Conservation (phyloP, 495 filamentous ascomycete species). For the Penicillium lividum region DNA sequence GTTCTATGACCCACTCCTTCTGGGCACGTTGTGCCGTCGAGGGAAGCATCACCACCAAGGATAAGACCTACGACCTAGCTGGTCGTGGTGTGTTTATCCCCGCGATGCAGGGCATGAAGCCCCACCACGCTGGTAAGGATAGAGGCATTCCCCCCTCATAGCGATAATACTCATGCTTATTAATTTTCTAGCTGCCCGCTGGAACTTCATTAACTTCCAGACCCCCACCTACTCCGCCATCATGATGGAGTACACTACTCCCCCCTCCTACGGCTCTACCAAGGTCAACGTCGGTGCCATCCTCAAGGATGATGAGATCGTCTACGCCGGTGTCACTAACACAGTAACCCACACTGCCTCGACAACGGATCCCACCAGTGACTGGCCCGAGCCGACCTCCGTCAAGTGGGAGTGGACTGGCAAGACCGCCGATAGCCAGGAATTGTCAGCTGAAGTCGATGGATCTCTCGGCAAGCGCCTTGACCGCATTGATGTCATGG, state of each 20-base stretch:
- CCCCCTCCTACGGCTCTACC: conserved; percentile 92
- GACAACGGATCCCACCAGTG: conserved; percentile 70
- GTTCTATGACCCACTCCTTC: conserved; percentile 84
- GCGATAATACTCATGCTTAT: conserved; percentile 1
- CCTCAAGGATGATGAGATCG: conserved; percentile 74
- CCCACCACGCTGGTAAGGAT: conserved; percentile 80
- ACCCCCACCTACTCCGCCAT: conserved; percentile 80
- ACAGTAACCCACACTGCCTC: conserved; percentile 65
- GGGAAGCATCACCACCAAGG: conserved; percentile 81
- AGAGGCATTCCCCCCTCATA: background rate
- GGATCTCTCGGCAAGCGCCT: conserved; percentile 66
- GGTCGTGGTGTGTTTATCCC: conserved; percentile 76
- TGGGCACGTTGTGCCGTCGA: conserved; percentile 85
- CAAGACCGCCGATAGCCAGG: conserved; percentile 72
- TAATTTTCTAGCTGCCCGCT: conserved; percentile 65
- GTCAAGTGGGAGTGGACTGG: conserved; percentile 79
- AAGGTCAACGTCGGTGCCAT: conserved; percentile 81
- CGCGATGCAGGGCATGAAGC: conserved; percentile 97
- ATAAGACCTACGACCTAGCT: conserved; percentile 77
- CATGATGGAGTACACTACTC: conserved; percentile 96
- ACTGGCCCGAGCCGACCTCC: conserved; percentile 83
- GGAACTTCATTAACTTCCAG: conserved; percentile 94
- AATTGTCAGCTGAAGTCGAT: conserved; percentile 65
- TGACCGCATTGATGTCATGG: conserved; percentile 95
- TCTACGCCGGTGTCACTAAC: conserved; percentile 67